Conservation (phyloP, 768 basidiomycete genomes). For the Tricholoma furcatifolium region DNA sequence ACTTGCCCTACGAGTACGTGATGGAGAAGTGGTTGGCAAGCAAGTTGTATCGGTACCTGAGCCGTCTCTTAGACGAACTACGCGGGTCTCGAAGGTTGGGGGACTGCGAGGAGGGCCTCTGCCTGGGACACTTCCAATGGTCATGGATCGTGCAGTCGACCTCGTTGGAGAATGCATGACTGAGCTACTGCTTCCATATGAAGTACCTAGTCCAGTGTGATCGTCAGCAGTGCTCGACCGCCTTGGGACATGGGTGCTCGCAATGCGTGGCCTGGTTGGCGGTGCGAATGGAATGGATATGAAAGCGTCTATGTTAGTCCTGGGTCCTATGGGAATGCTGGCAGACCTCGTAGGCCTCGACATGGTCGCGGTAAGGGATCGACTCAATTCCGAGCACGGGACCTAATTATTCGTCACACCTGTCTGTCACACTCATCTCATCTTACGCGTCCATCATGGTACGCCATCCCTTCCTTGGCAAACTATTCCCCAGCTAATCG, state of each 20-base stretch:
- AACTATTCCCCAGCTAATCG: conserved; percentile 1
- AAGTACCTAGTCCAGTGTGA: conserved; percentile 34
- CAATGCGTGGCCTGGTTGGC: conserved; percentile 39
- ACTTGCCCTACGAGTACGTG: conserved; percentile 48
- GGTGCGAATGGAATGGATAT: conserved; percentile 59
- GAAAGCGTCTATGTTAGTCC: conserved; percentile 60
- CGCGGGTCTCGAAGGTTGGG: conserved; percentile 59
- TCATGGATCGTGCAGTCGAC: conserved; percentile 45
- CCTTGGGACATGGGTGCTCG: conserved; percentile 29
- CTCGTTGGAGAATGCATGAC: conserved; percentile 32
- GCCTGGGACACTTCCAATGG: conserved; percentile 30
- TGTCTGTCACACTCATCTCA: conserved; percentile 12
- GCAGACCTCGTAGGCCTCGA: conserved; percentile 59
- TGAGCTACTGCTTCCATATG: conserved; percentile 31
- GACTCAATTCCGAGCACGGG: conserved; percentile 11
- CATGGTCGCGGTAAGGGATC: conserved; percentile 29
- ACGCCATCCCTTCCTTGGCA: conserved; percentile 25
- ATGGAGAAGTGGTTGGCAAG: conserved; percentile 41
- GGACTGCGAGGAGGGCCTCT: conserved; percentile 31
- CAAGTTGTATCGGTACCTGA: conserved; percentile 42
- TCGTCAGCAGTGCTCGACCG: conserved; percentile 30
- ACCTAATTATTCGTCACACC: conserved; percentile 11
- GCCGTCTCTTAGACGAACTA: conserved; percentile 55
- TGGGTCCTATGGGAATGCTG: conserved; percentile 64
- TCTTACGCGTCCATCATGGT: conserved; percentile 25